Evolutionary conservation across 1,139 yeast genomes (phyloP).

Genomic region (Nakaseomyces kungkrabaensis): DNA sequence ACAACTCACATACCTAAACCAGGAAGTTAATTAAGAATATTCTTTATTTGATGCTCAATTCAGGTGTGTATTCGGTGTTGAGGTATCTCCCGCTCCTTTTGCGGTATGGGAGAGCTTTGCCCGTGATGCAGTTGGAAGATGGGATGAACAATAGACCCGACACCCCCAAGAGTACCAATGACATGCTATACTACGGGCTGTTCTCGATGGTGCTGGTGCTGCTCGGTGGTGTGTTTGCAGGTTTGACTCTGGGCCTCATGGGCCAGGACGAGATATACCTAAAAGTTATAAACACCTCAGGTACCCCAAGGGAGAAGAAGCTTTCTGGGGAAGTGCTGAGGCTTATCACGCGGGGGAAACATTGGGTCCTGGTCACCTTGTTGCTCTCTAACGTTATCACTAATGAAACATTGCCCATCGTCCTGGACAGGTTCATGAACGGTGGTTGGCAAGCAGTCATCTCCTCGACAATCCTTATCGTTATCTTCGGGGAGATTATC

Average conservation of each 20-base stretch:
- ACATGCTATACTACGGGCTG: constrained; percentile 12
- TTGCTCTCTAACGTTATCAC: constrained; percentile 83
- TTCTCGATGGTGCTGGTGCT: constrained; percentile 63
- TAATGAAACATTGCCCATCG: constrained; percentile 90
- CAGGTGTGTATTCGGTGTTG: not conserved
- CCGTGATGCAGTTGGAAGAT: not conserved
- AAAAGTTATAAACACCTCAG: constrained; percentile 50
- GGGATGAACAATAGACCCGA: not conserved
- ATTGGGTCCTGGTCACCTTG: constrained; percentile 93
- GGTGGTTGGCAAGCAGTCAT: constrained; percentile 98
- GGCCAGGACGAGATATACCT: constrained; percentile 93
- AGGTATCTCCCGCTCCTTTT: constrained; percentile 1
- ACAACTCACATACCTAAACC: not conserved
- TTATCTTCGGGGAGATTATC: constrained; percentile 90
- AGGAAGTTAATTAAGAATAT: not conserved
- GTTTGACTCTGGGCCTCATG: constrained; percentile 88
- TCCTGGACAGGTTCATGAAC: constrained; percentile 82
- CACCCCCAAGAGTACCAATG: not conserved
- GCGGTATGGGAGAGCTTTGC: constrained; percentile 2
- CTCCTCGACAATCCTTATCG: constrained; percentile 83
- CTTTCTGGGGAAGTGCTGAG: constrained; percentile 67
- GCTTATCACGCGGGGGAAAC: constrained; percentile 76
- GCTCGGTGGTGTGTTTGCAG: constrained; percentile 94
- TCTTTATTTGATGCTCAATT: not conserved
- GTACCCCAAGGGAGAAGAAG: constrained; percentile 47